Conservation (phyloP, 257 asterid species). For the Solanum chilense region DNA sequence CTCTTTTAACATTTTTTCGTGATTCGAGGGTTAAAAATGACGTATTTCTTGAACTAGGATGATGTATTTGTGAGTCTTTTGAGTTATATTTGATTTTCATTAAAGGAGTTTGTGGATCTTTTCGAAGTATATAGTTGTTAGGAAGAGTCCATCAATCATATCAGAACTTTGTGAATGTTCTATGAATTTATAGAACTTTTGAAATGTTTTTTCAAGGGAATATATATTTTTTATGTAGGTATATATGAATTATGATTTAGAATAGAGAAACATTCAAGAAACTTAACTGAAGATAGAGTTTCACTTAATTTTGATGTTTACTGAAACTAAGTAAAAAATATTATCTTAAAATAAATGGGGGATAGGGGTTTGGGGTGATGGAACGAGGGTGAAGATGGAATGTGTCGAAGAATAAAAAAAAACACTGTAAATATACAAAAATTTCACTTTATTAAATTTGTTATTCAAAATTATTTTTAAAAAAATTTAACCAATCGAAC, state of each 20-base stretch:
- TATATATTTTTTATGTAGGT: not conserved
- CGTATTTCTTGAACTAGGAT: too few relatives aligned
- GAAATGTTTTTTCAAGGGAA: too few relatives aligned
- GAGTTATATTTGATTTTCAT: not conserved
- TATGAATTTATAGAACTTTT: not conserved
- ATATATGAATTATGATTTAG: not conserved
- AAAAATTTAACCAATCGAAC: too few relatives aligned
- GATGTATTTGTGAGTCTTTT: not conserved
- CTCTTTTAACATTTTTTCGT: too few relatives aligned
- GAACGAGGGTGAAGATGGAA: accelerated
- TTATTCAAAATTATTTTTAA: too few relatives aligned
- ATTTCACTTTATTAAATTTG: too few relatives aligned
- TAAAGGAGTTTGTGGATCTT: not conserved
- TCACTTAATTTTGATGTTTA: not conserved
- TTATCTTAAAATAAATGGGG: too few relatives aligned
- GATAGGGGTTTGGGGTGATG: not conserved
- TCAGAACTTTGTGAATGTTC: not conserved
- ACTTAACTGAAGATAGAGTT: too few relatives aligned
- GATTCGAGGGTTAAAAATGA: not conserved
- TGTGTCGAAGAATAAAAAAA: too few relatives aligned
- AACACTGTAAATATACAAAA: accelerated
- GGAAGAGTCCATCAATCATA: not conserved
- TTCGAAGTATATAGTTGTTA: not conserved
- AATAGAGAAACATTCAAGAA: too few relatives aligned
- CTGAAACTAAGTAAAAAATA: too few relatives aligned